Evolutionary conservation across 2,329 filamentous ascomycete species (phyloP).

Genomic region (Sclerotinia spermophila): DNA sequence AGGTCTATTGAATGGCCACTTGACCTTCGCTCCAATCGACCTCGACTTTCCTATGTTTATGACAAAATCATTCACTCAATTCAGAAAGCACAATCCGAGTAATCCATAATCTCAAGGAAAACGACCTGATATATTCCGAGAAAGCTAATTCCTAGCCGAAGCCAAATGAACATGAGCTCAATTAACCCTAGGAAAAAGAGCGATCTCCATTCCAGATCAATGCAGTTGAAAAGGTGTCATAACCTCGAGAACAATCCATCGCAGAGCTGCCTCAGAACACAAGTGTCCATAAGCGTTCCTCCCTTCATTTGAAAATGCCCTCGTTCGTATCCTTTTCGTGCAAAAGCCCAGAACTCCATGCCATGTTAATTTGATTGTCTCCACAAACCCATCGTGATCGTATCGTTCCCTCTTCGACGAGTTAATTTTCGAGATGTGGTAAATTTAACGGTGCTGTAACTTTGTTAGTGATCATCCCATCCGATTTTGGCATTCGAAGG

Average conservation of each 20-base stretch:
- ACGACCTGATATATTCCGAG: constrained; percentile 19
- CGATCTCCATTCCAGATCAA: constrained; percentile 18
- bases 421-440: constrained; percentile 10
- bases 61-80: constrained; percentile 10
- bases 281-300: constrained; percentile 16
- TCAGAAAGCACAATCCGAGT: background rate
- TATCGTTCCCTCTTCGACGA: constrained; percentile 15
- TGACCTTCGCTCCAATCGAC: background rate
- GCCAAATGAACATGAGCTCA: constrained; percentile 13
- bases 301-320: constrained; percentile 18
- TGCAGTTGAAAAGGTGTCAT: constrained; percentile 13
- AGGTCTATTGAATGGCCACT: background rate
- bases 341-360: constrained; percentile 23
- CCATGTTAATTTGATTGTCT: constrained; percentile 16
- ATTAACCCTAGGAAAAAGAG: constrained; percentile 13
- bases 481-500: background rate
- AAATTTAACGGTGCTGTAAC: constrained; percentile 32
- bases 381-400: constrained; percentile 10
- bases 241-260: constrained; percentile 16
- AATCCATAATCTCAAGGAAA: constrained; percentile 14
- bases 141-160: constrained; percentile 18
- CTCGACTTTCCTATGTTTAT: background rate
- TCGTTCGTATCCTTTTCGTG: constrained; percentile 16
- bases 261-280: constrained; percentile 14
- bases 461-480: constrained; percentile 13